Base-by-base conservation (phyloP, 129 eudicot species). In the Helichrysum umbraculigerum region DNA sequence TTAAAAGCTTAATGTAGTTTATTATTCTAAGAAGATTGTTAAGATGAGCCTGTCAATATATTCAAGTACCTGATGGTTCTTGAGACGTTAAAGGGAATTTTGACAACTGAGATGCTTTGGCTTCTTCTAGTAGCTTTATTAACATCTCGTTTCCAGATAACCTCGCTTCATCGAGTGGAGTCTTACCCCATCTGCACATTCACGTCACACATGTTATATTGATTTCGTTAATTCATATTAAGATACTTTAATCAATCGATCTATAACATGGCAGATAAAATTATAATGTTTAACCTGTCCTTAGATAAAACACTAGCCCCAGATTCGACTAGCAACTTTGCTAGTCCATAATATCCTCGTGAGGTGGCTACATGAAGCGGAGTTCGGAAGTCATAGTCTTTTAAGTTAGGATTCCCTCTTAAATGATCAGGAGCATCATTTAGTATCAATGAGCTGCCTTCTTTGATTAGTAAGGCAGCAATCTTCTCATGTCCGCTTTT, bases 311-410 rank as follows among this genome's bases (percentile, higher is more conserved):
- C 99, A 82, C 85, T 85, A 32, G 99, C 99, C 66, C 99, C 99
- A 64, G 94, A 90, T 54, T 89, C 92, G 58, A 95, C 37, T 51
- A 95, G 91, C 76, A 86, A 50, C 75, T 91, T 95, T 68, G 97
- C 96, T 84, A 91, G 88, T 61, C 86, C 20, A 76, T 60, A 89
- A 33, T 87, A 76, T 47, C 97, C 99, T 73, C 86, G 89, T 78
- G 96, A 87, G 15, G 94, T 82, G 63, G 99, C 99, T 51, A 95
- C 83, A 77, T 95, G 99, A 62, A 95, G 92, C 32, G 99, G 94
- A 47, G 97, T 89, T 80, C 96, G 83, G 33, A 81, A 89, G 66
- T 95, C 99, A 62, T 91, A 89, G 76, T 95, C 97, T 77, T 73
- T 81, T 17, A 83, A 84, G 76, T 95, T 91, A 51, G 99, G 97